Evolutionary conservation across 768 basidiomycete species (phyloP).

Genomic region (Termitomyces sp.): DNA sequence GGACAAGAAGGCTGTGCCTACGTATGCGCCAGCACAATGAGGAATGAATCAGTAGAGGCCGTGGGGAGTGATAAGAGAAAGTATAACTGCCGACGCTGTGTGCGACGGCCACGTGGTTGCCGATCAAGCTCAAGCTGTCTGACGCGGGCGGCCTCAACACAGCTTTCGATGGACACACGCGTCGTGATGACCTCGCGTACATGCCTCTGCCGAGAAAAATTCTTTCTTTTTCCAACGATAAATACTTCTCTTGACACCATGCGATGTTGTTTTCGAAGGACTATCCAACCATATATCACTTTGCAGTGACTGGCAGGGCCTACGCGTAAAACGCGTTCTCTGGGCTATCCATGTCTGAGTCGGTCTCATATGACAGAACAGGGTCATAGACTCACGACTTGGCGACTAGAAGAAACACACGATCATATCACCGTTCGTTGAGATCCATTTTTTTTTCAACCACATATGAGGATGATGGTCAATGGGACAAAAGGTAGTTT

Average conservation of each 20-base stretch:
- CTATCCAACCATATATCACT: not conserved
- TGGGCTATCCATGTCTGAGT: not conserved
- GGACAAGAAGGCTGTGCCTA: not conserved
- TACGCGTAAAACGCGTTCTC: not conserved
- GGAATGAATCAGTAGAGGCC: not conserved
- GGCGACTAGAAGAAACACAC: not conserved
- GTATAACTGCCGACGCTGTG: not conserved
- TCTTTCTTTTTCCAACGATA: not conserved
- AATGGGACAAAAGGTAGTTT: not conserved
- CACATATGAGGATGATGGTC: not conserved
- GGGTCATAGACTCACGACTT: not conserved
- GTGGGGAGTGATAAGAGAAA: not conserved
- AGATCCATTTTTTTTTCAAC: not conserved
- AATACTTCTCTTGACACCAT: not conserved
- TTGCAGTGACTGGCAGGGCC: not conserved
- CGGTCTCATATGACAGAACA: not conserved
- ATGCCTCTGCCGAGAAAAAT: not conserved
- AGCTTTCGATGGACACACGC: not conserved
- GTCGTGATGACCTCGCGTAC: too few species aligned
- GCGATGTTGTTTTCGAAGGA: not conserved
- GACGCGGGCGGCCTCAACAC: not conserved
- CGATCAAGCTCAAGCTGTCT: not conserved
- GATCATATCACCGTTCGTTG: too few species aligned
- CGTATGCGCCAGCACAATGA: not conserved
- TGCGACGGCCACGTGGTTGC: constrained; percentile 13